Percentiles rank a stretch among this genome's conserved stretches.
Evolutionary conservation across 768 basidiomycete genomes (phyloP).

Genomic region (Tephrocybe sp.): DNA sequence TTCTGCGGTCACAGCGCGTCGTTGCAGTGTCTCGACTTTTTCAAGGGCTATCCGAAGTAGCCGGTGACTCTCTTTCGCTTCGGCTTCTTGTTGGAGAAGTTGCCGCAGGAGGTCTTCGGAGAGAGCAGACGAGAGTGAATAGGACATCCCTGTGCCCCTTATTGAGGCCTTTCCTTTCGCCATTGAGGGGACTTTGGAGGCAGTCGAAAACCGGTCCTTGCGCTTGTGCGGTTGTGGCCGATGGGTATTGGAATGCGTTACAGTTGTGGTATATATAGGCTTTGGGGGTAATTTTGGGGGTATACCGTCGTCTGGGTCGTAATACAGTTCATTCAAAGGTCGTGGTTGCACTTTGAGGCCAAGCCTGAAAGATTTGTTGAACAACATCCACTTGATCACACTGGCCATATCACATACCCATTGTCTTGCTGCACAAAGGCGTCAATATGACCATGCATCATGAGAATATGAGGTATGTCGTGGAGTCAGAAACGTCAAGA

Average conservation of each 20-base stretch:
- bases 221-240: not conserved
- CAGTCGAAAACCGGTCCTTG: not conserved
- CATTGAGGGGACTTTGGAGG: conserved; percentile 2
- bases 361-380: not conserved
- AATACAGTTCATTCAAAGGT: conserved; percentile 4
- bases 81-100: conserved; percentile 24
- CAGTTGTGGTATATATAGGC: not conserved
- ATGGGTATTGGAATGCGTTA: not conserved
- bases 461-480: not conserved
- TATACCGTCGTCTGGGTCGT: not conserved
- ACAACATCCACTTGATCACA: not conserved
- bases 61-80: conserved; percentile 25
- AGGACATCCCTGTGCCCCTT: conserved; percentile 22
- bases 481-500: not conserved
- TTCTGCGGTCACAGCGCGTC: conserved; percentile 17
- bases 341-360: conserved; percentile 1
- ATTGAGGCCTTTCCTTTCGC: conserved; percentile 11
- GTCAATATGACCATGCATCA: not conserved
- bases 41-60: conserved; percentile 24
- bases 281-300: not conserved
- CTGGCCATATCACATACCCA: conserved; percentile 8
- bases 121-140: conserved; percentile 22
- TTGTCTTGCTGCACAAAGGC: not conserved
- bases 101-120: conserved; percentile 24
- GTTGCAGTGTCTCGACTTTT: conserved; percentile 21